Evolutionary conservation across 108 stramenopile genomes (phyloP), one percentile per base, ranked within the genome.

Genomic region (Cyclotella atomus): DNA sequence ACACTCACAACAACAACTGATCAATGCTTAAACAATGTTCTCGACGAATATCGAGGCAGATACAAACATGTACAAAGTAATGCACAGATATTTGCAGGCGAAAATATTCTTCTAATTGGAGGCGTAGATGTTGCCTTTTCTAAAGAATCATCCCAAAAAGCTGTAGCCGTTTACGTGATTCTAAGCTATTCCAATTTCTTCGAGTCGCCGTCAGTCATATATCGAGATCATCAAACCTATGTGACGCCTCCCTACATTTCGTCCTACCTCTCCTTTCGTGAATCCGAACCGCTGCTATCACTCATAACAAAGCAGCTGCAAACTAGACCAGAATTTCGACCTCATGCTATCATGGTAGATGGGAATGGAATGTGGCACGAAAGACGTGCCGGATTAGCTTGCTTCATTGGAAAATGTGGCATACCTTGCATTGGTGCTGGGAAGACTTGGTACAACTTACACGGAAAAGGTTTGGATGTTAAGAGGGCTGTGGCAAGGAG

Each of bases 281-380:
- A 92, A 61, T 83, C 85, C 28, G 69, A 74, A 2, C 87, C 91
- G 25, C 36, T 92, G 60, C 53, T 83, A 55, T 55, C 59, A 25
- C 52, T 92, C 38, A 84, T 92, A 21, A 33, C 74, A 20, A 10
- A 35, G 45, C 90, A 91, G 63, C 44, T 81, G 2, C 7, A 67
- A 14, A 15, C 59, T 0, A 49, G 68, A 7, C 82, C 87, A 23
- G 64, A 87, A 50, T 47, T 65, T 4, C 86, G 81, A n/a, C 91
- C 91, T 21, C 16, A 55, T 23, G 85, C 77, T 23, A 71, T 84
- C n/a, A 34, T 84, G 69, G 83, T 84, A 0, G 83, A 84, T 67
- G 83, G 79, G 19, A 91, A 91, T 84, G 90, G 90, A 0, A 75
- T 80, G 28, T 79, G 87, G 43, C 91, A 92, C 62, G 79, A 82